Evolutionary conservation across 192 early-diverging fungal genomes (phyloP), one percentile per base, ranked within the genome.

Genomic region (Coemansia sp.): DNA sequence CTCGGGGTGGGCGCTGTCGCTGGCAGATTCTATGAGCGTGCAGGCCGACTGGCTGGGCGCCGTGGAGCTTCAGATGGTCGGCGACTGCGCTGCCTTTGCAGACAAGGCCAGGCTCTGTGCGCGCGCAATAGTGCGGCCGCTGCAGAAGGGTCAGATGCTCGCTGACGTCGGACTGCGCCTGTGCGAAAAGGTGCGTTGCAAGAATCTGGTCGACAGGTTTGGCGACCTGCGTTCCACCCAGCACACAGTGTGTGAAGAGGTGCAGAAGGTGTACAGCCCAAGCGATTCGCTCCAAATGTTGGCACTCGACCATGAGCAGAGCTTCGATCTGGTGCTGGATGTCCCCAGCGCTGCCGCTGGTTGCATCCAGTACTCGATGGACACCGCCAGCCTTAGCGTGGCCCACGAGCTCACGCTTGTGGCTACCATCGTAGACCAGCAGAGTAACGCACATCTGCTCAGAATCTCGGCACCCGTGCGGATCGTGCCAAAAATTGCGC

Each of bases 31-130:
- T 0, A 49, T 80, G 58, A 59, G 63, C 15, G 62, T 67, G 62
- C 71, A 68, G 53, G 68, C 72, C 13, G 72, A 80, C 62, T 80
- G 77, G 77, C 59, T 80, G 15, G 77, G 65, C 17, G 66, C 72
- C 7, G 69, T 80, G 14, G 62, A 65, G 66, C 77, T 80, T 8
- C 71, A 68, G 52, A 56, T 80, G 13, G 53, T 71, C 0, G 60
- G 69, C 43, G 72, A 71, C 64, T 54, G 63, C 9, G 62, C 42
- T 13, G 61, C 77, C 4, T 42, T 73, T 38, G 45, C 63, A 7
- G 71, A 74, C 58, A 67, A 80, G 14, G 59, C 65, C 32, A 74
- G 57, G 36, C 36, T 80, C 22, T 14, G 56, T 14, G 62, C 63
- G 17, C 71, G 61, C 1, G 53, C 69, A 5, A 61, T 80, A 29